Percentiles rank a stretch among this genome's conserved stretches.
Conservation (phyloP, 495 filamentous ascomycete species). For the Lindgomyces ingoldianus region DNA sequence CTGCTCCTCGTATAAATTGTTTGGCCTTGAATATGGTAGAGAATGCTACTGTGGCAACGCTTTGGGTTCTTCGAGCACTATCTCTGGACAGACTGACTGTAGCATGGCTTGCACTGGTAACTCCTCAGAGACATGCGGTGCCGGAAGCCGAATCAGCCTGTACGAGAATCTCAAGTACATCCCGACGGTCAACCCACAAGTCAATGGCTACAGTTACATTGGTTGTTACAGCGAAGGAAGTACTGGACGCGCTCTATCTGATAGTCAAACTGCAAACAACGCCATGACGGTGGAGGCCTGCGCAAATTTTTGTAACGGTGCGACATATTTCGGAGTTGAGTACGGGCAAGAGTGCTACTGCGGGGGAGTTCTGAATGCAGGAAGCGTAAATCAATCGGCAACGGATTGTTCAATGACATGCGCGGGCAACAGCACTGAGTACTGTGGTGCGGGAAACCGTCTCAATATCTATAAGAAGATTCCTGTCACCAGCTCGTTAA, state of each 20-base stretch:
- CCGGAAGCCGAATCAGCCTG: conserved; percentile 27
- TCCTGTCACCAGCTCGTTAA: neutral
- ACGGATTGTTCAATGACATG: conserved; percentile 36
- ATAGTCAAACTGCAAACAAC: conserved; percentile 15
- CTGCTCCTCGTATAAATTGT: conserved; percentile 25
- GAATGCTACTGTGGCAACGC: conserved; percentile 42
- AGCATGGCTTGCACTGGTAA: conserved; percentile 35
- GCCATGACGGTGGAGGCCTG: conserved; percentile 41
- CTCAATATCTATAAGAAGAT: conserved; percentile 32
- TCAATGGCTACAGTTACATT: conserved; percentile 27
- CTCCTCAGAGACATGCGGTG: conserved; percentile 34
- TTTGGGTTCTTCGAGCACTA: conserved; percentile 17
- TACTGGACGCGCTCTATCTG: conserved; percentile 17
- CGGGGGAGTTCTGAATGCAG: conserved; percentile 36
- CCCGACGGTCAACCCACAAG: conserved; percentile 4
- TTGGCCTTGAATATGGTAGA: conserved; percentile 32
- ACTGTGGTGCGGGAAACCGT: conserved; percentile 38
- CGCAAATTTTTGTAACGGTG: conserved; percentile 39
- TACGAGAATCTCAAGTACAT: conserved; percentile 31
- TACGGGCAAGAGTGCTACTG: conserved; percentile 48
- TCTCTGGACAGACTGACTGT: conserved; percentile 45
- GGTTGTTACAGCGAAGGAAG: conserved; percentile 34
- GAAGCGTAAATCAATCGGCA: conserved; percentile 15
- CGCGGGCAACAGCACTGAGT: conserved; percentile 34
- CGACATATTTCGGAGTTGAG: conserved; percentile 46